A percentile compares a stretch with the other conserved stretches of the same genome.
Conservation (phyloP, 192 early-diverging fungal species). For the Backusella mclennaniae region DNA sequence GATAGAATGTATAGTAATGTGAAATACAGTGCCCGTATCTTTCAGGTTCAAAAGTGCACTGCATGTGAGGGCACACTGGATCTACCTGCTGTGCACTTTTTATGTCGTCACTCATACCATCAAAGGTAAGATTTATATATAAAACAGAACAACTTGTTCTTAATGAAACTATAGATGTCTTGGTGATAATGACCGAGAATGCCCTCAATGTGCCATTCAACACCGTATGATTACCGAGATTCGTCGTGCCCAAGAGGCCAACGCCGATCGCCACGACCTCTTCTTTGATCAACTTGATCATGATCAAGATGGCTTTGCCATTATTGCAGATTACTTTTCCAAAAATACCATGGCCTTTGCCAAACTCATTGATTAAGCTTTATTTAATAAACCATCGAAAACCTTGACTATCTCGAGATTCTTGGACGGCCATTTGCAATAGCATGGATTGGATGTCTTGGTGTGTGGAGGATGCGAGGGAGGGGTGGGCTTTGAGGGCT, state of each 20-base stretch:
- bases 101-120: slow-evolving; percentile 96
- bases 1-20: too few relatives aligned
- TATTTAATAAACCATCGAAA: slow-evolving; percentile 1
- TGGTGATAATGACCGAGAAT: slow-evolving; percentile 56
- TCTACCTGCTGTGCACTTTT: slow-evolving; percentile 88
- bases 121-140: slow-evolving; percentile 52
- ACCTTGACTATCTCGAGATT: not conserved
- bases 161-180: slow-evolving; percentile 37
- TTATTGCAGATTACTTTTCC: slow-evolving; percentile 89
- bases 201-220: slow-evolving; percentile 83
- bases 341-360: slow-evolving; percentile 79
- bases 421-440: not conserved
- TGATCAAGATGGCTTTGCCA: slow-evolving; percentile 81
- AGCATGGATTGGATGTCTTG: not conserved
- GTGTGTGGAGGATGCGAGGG: not conserved
- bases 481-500: not conserved
- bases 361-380: slow-evolving; percentile 48
- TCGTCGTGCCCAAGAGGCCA: slow-evolving; percentile 71
- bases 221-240: slow-evolving; percentile 83
- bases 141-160: too few relatives aligned
- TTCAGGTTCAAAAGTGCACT: slow-evolving; percentile 78
- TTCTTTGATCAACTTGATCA: slow-evolving; percentile 81
- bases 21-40: slow-evolving; percentile 50
- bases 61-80: slow-evolving; percentile 75
- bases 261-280: slow-evolving; percentile 73